phyloP scores from a whole-genome alignment of 768 basidiomycete genomes.

The Rhodotorula taiwanensis region DNA sequence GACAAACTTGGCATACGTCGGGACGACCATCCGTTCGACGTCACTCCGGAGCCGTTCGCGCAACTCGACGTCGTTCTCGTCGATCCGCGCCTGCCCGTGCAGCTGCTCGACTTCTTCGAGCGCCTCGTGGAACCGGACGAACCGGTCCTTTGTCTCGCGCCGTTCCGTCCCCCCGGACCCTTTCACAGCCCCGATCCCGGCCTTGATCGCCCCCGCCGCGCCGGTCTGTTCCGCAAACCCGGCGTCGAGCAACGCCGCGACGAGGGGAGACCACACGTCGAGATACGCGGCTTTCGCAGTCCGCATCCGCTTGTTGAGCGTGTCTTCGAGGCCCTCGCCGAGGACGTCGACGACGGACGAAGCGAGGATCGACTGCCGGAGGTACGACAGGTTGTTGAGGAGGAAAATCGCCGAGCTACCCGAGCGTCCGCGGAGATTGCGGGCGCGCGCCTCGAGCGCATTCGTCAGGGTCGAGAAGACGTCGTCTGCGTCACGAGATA shows the following conservation, averaged over 20 bases:
- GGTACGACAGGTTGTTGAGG: constrained; percentile 40
- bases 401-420: constrained; percentile 37
- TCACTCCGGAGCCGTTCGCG: constrained; percentile 39
- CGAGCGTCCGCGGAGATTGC: constrained; percentile 9
- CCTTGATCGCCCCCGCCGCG: constrained; percentile 35
- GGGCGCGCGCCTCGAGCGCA: constrained; percentile 33
- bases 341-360: constrained; percentile 36
- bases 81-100: constrained; percentile 28
- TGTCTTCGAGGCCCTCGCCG: constrained; percentile 36
- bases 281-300: constrained; percentile 36
- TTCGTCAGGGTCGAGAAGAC: constrained; percentile 28
- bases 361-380: constrained; percentile 36
- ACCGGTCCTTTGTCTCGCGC: constrained; percentile 39
- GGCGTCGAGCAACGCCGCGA: constrained; percentile 38
- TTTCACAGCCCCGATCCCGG: constrained; percentile 32
- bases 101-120: constrained; percentile 39
- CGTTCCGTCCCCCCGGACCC: constrained; percentile 35
- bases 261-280: constrained; percentile 39
- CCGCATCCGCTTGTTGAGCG: constrained; percentile 39
- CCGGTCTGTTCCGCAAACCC: constrained; percentile 35
- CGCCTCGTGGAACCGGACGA: constrained; percentile 40
- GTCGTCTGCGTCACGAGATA: constrained; percentile 26
- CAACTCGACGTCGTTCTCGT: constrained; percentile 36
- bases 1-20: constrained; percentile 38
- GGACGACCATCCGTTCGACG: constrained; percentile 38